phyloP scores from a whole-genome alignment of 2,329 filamentous ascomycete species.

The Westerdykella ornata region DNA sequence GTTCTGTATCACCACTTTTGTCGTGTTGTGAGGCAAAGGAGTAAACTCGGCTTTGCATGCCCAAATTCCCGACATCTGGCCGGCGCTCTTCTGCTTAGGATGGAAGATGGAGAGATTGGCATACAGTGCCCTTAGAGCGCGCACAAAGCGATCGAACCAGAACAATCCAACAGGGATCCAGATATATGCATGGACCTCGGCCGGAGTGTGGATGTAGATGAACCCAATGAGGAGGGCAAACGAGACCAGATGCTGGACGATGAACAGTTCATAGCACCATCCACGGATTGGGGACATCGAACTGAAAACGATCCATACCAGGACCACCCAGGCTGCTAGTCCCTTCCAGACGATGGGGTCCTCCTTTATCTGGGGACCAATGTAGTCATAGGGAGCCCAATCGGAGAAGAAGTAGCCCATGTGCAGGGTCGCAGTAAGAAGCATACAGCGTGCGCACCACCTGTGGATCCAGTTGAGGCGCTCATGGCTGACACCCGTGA shows the following conservation, averaged over 20 bases:
- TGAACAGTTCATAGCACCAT: conserved; percentile 63
- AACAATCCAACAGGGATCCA: conserved; percentile 61
- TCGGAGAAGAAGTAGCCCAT: conserved; percentile 62
- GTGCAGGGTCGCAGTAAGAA: conserved; percentile 62
- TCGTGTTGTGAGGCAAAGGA: conserved; percentile 49
- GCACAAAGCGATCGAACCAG: conserved; percentile 55
- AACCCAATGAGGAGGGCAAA: conserved; percentile 58
- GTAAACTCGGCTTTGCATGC: conserved; percentile 37
- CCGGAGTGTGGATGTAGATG: conserved; percentile 57
- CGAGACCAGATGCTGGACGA: conserved; percentile 59
- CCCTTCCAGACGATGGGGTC: conserved; percentile 63
- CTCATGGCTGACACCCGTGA: conserved; percentile 61
- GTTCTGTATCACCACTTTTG: conserved; percentile 50
- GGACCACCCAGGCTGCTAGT: conserved; percentile 57
- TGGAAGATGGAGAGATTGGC: conserved; percentile 39
- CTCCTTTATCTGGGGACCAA: conserved; percentile 52
- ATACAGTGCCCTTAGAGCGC: conserved; percentile 35
- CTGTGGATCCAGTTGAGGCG: conserved; percentile 67
- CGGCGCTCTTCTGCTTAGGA: conserved; percentile 25
- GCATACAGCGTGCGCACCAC: conserved; percentile 63
- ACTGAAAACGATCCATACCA: conserved; percentile 60
- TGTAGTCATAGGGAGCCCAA: conserved; percentile 56
- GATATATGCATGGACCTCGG: conserved; percentile 53
- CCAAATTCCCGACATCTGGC: conserved; percentile 27
- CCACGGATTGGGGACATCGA: conserved; percentile 58